Percentiles rank a stretch among this genome's conserved stretches.
These are phyloP conservation scores for Talaromyces funiculosus DNA, from an alignment of 2,329 filamentous ascomycete genomes.

Conservation along the genomic window DNA sequence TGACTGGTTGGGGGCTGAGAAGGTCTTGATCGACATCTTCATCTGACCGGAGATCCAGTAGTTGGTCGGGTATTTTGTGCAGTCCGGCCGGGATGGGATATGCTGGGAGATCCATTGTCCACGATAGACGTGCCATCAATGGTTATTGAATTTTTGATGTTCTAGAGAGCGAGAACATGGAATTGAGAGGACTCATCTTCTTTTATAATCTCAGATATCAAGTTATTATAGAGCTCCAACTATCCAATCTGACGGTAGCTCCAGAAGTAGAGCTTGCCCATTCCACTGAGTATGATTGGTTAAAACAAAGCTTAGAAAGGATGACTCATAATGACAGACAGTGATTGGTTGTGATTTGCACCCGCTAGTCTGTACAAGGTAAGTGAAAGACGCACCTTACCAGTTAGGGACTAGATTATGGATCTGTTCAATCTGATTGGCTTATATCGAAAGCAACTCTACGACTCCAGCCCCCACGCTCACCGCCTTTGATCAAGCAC, in stretches of 20 bases:
- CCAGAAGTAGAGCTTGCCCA: not conserved
- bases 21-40: conserved; percentile 42
- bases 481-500: too few species aligned
- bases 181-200: too few species aligned
- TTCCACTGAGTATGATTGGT: not conserved
- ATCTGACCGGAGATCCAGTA: conserved; percentile 45
- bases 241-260: not conserved
- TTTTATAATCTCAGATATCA: too few species aligned
- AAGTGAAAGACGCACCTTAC: fast-evolving
- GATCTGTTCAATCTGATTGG: not conserved
- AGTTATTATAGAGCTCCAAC: too few species aligned
- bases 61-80: conserved; percentile 34
- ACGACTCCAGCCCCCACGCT: too few species aligned
- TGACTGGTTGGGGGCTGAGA: conserved; percentile 35
- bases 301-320: not conserved
- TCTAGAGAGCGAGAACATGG: too few species aligned
- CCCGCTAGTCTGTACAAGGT: not conserved
- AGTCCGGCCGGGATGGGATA: conserved; percentile 34
- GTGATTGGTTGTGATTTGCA: not conserved
- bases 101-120: conserved; percentile 1
- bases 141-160: too few species aligned
- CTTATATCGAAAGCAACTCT: not conserved
- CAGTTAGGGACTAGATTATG: not conserved
- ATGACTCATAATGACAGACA: not conserved
- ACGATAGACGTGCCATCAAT: not conserved